phyloP scores from a whole-genome alignment of 2,329 filamentous ascomycete genomes.

The Seiridium cupressi region DNA sequence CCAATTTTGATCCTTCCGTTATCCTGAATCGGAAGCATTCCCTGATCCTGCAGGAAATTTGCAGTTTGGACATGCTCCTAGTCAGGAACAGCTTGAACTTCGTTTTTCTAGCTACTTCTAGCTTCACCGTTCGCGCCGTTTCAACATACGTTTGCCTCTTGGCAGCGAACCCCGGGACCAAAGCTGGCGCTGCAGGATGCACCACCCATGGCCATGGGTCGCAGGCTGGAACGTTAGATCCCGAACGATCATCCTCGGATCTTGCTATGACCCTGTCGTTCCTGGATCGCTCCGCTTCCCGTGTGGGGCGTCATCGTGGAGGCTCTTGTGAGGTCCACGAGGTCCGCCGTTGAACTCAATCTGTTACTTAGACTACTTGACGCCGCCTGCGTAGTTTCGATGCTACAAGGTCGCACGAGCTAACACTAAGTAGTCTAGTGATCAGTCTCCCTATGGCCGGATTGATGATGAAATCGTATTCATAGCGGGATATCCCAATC shows the following conservation, averaged over 20 bases:
- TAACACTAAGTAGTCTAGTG: too few species aligned
- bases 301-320: not conserved
- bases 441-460: too few species aligned
- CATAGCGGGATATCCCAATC: too few species aligned
- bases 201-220: not conserved
- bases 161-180: not conserved
- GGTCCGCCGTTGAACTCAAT: not conserved
- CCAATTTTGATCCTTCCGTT: not conserved
- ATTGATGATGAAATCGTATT: too few species aligned
- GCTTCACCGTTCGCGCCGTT: not conserved
- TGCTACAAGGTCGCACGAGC: too few species aligned
- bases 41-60: not conserved
- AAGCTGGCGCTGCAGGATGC: not conserved
- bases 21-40: not conserved
- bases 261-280: not conserved
- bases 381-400: too few species aligned
- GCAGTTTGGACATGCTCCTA: not conserved
- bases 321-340: not conserved
- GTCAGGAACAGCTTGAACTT: not conserved
- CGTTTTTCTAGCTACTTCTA: not conserved
- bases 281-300: slow-evolving; percentile 1
- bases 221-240: not conserved
- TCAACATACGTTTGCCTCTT: not conserved
- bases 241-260: not conserved
- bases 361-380: not conserved